Base-by-base conservation (phyloP, 495 filamentous ascomycete species). In the Xylaria acuta region DNA sequence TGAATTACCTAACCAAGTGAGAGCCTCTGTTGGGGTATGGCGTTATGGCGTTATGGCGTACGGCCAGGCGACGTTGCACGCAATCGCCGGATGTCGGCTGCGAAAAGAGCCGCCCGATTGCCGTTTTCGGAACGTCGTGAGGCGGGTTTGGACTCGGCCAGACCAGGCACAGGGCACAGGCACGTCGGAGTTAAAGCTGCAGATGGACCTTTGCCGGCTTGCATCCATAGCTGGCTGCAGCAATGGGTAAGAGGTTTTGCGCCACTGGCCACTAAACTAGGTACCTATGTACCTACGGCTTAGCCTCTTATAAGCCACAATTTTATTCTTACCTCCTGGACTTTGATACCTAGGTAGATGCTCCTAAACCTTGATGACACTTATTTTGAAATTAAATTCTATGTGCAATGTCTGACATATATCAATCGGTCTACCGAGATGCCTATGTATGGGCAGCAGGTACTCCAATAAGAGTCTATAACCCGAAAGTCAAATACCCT, bases 1-100 rank as follows among this genome's bases (percentile, higher is more conserved):
- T 43, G 47, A 32, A 41, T 51, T 69, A 47, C 67, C 22, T 58
- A 45, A 32, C 22, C 45, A 45, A 45, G 47, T 27, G n/a, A 43
- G 36, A 20, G n/a, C 27, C 18, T 45, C 16, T 56, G 9, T 20
- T 43, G n/a, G 25, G 27, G 27, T 45, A 18, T 56, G 9, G 41
- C 12, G 60, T 43, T 69, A 30, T 43, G 34, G 51, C 16, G 36
- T 47, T 30, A 51, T 64, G 69, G 59, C n/a, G n/a, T n/a, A n/a
- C n/a, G n/a, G n/a, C n/a, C n/a, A n/a, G n/a, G n/a, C 60, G 59
- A 56, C 18, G 69, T 64, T 71, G 59, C 69, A 64, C 69, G 69
- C 69, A 54, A 71, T 71, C 47, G n/a, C 8, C 69, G 69, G 69
- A 32, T 64, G 22, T 71, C 69, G 69, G 69, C 12, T 36, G 18